Conservation (phyloP, 345 rosid species). For the Noccaea caerulescens region DNA sequence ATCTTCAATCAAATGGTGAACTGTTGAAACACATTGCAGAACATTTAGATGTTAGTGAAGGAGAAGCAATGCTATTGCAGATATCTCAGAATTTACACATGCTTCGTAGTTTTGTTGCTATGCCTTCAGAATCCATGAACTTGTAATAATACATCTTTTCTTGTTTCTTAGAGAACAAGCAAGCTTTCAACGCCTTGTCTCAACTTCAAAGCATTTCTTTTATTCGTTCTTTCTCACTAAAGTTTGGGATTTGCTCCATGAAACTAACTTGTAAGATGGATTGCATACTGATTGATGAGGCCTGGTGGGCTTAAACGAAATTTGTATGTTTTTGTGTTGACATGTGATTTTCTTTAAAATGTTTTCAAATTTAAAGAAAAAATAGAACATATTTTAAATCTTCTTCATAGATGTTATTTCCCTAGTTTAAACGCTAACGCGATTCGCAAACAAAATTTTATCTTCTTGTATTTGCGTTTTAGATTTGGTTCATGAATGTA, state of each 20-base stretch:
- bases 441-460: background rate
- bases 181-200: conserved; percentile 21
- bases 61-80: conserved; percentile 48
- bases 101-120: conserved; percentile 49
- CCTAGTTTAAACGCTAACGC: background rate
- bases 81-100: conserved; percentile 50
- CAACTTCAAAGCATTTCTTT: conserved; percentile 7
- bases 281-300: background rate
- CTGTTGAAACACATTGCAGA: conserved; percentile 41
- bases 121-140: conserved; percentile 42
- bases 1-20: conserved; percentile 52
- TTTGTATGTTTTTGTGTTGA: background rate
- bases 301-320: background rate
- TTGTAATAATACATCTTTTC: conserved; percentile 22
- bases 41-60: conserved; percentile 43
- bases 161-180: conserved; percentile 23
- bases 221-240: background rate
- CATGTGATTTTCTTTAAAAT: background rate
- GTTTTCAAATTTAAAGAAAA: background rate
- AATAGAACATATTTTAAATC: background rate
- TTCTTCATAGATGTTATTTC: background rate
- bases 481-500: background rate
- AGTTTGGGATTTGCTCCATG: conserved; percentile 20
- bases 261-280: conserved; percentile 6
- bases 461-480: background rate